Conservation (phyloP, 2,329 filamentous ascomycete genomes). For the Epichloe amarillans region DNA sequence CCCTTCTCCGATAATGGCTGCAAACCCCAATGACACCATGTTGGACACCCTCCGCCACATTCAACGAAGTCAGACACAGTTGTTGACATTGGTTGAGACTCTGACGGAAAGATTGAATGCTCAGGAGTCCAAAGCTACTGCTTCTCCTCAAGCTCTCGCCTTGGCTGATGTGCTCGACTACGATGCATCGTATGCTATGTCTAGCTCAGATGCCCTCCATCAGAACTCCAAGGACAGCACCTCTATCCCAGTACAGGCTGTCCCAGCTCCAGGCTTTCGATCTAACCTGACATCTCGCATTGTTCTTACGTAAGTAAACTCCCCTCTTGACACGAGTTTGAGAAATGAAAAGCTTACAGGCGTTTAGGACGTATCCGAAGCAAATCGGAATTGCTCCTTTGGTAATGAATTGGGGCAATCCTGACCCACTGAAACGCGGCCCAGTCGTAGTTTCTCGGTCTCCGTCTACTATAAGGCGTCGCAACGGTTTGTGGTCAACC, state of each 20-base stretch:
- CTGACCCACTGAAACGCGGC: conserved; percentile 61
- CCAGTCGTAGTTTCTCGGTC: conserved; percentile 78
- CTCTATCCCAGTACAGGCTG: too few relatives aligned
- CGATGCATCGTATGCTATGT: not conserved
- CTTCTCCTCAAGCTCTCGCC: conserved; percentile 2
- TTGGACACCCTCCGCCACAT: conserved; percentile 25
- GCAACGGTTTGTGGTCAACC: conserved; percentile 51
- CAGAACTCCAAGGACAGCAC: not conserved
- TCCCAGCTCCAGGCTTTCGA: conserved; percentile 21
- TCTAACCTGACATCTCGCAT: conserved; percentile 40
- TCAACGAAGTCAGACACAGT: conserved; percentile 26
- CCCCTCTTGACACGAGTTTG: not conserved
- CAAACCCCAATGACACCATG: conserved; percentile 9
- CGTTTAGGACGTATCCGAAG: conserved; percentile 65
- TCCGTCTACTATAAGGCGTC: conserved; percentile 60
- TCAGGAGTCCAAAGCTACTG: conserved; percentile 4
- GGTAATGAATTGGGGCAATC: conserved; percentile 73
- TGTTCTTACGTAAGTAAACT: conserved; percentile 34
- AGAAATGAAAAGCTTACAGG: not conserved
- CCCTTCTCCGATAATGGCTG: not conserved
- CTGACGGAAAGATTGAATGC: conserved; percentile 19
- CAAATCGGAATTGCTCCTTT: conserved; percentile 92
- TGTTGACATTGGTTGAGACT: conserved; percentile 27
- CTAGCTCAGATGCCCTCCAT: not conserved
- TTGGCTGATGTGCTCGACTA: not conserved